phyloP scores from a whole-genome alignment of 148 eudicot genomes.

The Mesembryanthemum crystallinum region DNA sequence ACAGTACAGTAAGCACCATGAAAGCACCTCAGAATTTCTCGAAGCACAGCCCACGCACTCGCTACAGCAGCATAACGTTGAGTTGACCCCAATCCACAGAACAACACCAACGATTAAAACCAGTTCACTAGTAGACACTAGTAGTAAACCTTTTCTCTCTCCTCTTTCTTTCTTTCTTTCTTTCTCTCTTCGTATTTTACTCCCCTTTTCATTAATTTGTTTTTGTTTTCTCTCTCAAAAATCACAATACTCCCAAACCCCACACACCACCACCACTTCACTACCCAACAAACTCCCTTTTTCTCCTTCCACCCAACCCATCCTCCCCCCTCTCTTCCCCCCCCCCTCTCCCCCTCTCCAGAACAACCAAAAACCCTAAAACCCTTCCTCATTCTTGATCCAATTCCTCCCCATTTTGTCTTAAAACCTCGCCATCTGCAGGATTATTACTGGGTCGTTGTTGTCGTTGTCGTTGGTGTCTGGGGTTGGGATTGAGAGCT shows the following conservation, averaged over 20 bases:
- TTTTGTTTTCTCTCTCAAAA: background rate
- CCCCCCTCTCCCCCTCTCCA: conserved; percentile 1
- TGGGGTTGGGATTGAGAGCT: no score
- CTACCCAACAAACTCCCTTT: conserved; percentile 30
- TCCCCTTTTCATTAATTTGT: background rate
- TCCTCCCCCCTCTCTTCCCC: conserved; percentile 2
- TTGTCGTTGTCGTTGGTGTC: no score
- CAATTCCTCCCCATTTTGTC: conserved; percentile 23
- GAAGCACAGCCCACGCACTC: no score
- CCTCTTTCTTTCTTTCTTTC: background rate
- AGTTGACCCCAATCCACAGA: background rate
- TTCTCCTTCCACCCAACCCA: conserved; percentile 1
- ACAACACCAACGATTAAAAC: no score
- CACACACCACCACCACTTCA: conserved; percentile 19
- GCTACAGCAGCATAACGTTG: no score
- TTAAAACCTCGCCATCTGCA: background rate
- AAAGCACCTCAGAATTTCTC: no score
- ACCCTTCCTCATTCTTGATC: conserved; percentile 13
- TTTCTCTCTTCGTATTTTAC: background rate
- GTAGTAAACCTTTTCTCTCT: conserved; percentile 4
- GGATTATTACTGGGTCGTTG: no score
- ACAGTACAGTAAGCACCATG: no score
- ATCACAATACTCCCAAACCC: background rate
- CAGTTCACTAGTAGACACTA: no score
- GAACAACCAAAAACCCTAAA: conserved; percentile 9